A percentile compares a stretch with the other conserved stretches of the same genome.
Evolutionary conservation across 768 basidiomycete genomes (phyloP).

Genomic region (Pholiota microspora): DNA sequence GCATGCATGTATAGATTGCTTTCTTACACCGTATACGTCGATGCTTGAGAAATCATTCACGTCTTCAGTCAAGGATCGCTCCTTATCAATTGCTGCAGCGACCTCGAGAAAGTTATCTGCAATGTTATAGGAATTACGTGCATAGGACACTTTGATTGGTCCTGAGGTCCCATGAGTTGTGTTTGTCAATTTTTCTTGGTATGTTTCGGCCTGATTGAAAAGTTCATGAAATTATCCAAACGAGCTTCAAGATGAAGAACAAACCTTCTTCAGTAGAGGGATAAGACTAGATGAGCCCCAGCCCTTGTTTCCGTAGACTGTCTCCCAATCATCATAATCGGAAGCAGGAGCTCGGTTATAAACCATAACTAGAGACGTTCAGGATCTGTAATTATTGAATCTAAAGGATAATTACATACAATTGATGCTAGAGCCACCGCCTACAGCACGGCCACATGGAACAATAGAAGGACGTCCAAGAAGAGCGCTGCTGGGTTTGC

Average conservation of each 20-base stretch:
- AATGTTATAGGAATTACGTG: slow-evolving; percentile 35
- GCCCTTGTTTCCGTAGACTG: slow-evolving; percentile 47
- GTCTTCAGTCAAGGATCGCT: slow-evolving; percentile 42
- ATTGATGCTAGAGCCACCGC: slow-evolving; percentile 64
- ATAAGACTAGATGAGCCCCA: slow-evolving; percentile 61
- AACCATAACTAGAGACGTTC: slow-evolving; percentile 53
- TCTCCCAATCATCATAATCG: slow-evolving; percentile 67
- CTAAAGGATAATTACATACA: slow-evolving; percentile 32
- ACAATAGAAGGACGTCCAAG: slow-evolving; percentile 44
- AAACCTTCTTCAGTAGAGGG: slow-evolving; percentile 57
- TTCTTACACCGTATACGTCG: neutral
- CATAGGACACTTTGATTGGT: slow-evolving; percentile 48
- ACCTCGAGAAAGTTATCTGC: slow-evolving; percentile 48
- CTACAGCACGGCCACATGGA: slow-evolving; percentile 47
- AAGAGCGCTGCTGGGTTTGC: slow-evolving; percentile 37
- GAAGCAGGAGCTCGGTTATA: slow-evolving; percentile 60
- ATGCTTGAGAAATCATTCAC: slow-evolving; percentile 37
- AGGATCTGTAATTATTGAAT: no score
- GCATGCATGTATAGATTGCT: no score
- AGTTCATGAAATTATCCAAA: neutral
- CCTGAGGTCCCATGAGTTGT: slow-evolving; percentile 47
- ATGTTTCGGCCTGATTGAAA: slow-evolving; percentile 37
- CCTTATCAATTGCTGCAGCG: slow-evolving; percentile 46
- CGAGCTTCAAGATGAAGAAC: neutral
- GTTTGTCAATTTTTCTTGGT: slow-evolving; percentile 25